Percentiles rank a stretch among this genome's conserved stretches.
phyloP scores from a whole-genome alignment of 2,329 filamentous ascomycete genomes.

The Arthrobotrys entomopaga region DNA sequence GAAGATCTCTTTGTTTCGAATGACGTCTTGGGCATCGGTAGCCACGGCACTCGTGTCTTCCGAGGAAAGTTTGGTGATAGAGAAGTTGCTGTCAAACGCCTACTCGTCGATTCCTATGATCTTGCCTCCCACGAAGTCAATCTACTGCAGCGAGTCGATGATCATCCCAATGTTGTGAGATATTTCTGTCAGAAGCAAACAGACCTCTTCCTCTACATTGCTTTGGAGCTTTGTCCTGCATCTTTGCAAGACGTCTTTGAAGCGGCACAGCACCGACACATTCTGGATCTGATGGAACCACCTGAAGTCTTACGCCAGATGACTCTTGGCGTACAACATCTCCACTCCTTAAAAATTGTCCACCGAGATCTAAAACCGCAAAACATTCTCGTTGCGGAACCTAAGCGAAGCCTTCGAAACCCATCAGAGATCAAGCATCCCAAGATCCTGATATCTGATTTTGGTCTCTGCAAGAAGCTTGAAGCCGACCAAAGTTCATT shows the following conservation, averaged over 20 bases:
- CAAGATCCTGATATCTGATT: slow-evolving; percentile 94
- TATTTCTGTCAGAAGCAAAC: slow-evolving; percentile 94
- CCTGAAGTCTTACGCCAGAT: slow-evolving; percentile 87
- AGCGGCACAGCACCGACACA: slow-evolving; percentile 73
- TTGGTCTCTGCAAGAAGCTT: slow-evolving; percentile 96
- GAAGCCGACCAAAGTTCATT: slow-evolving; percentile 95
- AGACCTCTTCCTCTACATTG: slow-evolving; percentile 93
- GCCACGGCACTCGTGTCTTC: slow-evolving; percentile 96
- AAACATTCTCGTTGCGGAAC: slow-evolving; percentile 85
- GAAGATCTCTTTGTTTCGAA: slow-evolving; percentile 53
- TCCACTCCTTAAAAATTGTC: slow-evolving; percentile 92
- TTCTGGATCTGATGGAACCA: slow-evolving; percentile 69
- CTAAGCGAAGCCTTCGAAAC: slow-evolving; percentile 63
- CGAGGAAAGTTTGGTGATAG: slow-evolving; percentile 93
- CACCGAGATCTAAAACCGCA: slow-evolving; percentile 97
- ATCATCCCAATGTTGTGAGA: slow-evolving; percentile 95
- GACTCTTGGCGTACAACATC: slow-evolving; percentile 84
- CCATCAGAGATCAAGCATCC: slow-evolving; percentile 71
- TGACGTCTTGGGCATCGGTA: slow-evolving; percentile 74
- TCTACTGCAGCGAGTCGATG: slow-evolving; percentile 88
- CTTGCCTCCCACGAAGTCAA: slow-evolving; percentile 94
- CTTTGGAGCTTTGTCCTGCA: slow-evolving; percentile 90
- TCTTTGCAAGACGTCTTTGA: slow-evolving; percentile 92
- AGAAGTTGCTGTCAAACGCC: slow-evolving; percentile 93
- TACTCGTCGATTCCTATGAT: slow-evolving; percentile 95